Base-by-base conservation (phyloP, 495 filamentous ascomycete species). In the Podospora pseudopauciseta region DNA sequence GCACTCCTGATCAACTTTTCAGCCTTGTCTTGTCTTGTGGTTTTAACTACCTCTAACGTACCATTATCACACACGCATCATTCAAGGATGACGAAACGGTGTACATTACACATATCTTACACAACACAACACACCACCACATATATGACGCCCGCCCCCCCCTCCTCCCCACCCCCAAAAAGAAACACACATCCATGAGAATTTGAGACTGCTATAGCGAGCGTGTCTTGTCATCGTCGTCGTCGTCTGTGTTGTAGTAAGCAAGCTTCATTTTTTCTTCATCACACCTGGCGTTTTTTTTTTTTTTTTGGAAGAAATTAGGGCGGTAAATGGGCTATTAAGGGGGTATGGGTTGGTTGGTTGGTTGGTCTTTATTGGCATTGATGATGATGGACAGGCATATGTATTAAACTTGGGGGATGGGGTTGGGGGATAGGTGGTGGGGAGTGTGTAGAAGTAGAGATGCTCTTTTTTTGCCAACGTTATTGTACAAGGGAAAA, bases 401-500 rank as follows among this genome's bases (percentile, higher is more conserved):
- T 68, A 73, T 75, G 39, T 63, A 71, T 75, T 56, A 73, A 23
- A 23, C 67, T 65, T 67, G 49, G 67, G 67, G 67, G 74, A 72
- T 70, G 71, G 30, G 30, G 30, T 5, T 32, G 30, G 30, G 30
- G 30, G 67, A 77, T 69, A 61, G 15, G 23, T 23, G 23, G 23
- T 23, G 23, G 55, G 30, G 30, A 32, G 30, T 58, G n/a, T 58
- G n/a, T 58, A 20, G 55, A 9, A 58, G 23, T 19, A 58, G 23
- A 58, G 55, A 26, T 15, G 1, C 13, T 32, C 34, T 9, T 30
- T 70, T 70, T 32, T 32, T 32, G 30, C 23, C 5, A 57, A 58
- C 2, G 5, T 58, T 58, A 58, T 60, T 74, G 72, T 71, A 77
- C 70, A 78, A 75, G 76, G 74, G 59, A 70, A 63, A 58, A 20